Base-by-base conservation (phyloP, 108 stramenopile species). In the Cyclotella atomus region DNA sequence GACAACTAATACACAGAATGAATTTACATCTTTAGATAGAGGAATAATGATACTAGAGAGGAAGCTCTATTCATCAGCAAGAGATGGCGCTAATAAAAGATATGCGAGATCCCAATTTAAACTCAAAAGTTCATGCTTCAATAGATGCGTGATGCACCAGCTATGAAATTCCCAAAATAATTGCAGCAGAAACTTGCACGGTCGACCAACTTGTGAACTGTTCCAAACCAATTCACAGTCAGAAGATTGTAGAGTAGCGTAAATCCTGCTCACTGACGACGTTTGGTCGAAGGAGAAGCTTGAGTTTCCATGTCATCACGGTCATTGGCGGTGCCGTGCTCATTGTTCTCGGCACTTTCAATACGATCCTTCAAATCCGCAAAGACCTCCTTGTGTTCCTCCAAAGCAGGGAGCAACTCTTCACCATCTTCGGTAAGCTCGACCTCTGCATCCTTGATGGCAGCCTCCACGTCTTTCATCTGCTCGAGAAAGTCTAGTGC, bases 381-480 rank as follows among this genome's bases (percentile, higher is more conserved):
- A 24, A 64, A 36, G 25, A 33, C 29, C 36, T 43, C 12, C 4
- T 61, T 36, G 21, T 61, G 36, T 7, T 61, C 45, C 5, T 41
- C 45, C 20, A 38, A 20, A 17, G 50, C 20, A 36, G 47, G 21
- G 45, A 59, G 30, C 59, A 59, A 8, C 24, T 69, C 52, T 46
- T 68, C 68, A 2, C 59, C 60, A 41, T 54, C 68, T 20, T 76
- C 75, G 15, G 49, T 54, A 23, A 76, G 60, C 19, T 50, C 50
- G 20, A 75, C 44, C 17, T 75, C 25, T 32, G 79, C 43, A 25
- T 80, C 56, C 27, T 54, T 47, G 45, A 80, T 73, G 0, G 43
- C 32, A n/a, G 29, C 28, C 46, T 73, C 65, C 12, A 80, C 60
- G 20, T 49, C 68, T 49, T 50, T 73, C 65, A 65, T 55, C 43